A percentile compares a stretch with the other conserved stretches of the same genome.
phyloP scores from a whole-genome alignment of 352 stramenopile species.

The Pseudoperonospora humuli region DNA sequence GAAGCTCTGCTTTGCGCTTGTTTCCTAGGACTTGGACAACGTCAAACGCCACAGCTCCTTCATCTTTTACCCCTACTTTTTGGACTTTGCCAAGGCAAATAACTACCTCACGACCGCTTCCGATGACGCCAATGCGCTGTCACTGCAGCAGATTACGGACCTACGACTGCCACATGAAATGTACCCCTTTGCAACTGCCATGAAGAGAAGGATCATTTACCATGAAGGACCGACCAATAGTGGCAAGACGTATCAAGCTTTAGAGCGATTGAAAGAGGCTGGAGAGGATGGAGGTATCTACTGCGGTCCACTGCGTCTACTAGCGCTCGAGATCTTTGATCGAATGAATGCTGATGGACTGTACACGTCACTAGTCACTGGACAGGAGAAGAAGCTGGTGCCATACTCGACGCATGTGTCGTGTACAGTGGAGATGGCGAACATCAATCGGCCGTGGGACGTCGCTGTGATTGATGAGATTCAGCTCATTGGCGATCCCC shows the following conservation, averaged over 20 bases:
- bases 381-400: slow-evolving; percentile 91
- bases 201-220: slow-evolving; percentile 84
- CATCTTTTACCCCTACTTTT: slow-evolving; percentile 72
- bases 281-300: slow-evolving; percentile 87
- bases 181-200: slow-evolving; percentile 76
- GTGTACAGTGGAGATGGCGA: slow-evolving; percentile 86
- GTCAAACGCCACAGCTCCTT: slow-evolving; percentile 48
- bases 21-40: slow-evolving; percentile 34
- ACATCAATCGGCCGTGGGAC: slow-evolving; percentile 81
- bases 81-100: slow-evolving; percentile 44
- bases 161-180: slow-evolving; percentile 69
- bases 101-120: slow-evolving; percentile 27
- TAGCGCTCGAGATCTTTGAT: slow-evolving; percentile 94
- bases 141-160: slow-evolving; percentile 67
- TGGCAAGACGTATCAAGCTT: slow-evolving; percentile 93
- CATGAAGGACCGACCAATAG: slow-evolving; percentile 94
- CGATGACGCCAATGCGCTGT: slow-evolving; percentile 32
- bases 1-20: neutral
- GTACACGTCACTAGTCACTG: slow-evolving; percentile 93
- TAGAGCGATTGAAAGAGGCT: slow-evolving; percentile 89
- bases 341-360: slow-evolving; percentile 90
- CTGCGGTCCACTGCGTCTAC: slow-evolving; percentile 89
- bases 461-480: slow-evolving; percentile 93
- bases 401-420: slow-evolving; percentile 78
- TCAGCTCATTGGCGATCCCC: slow-evolving; percentile 91